Conservation (phyloP, 1,139 yeast genomes). For the Pichia sp. region DNA sequence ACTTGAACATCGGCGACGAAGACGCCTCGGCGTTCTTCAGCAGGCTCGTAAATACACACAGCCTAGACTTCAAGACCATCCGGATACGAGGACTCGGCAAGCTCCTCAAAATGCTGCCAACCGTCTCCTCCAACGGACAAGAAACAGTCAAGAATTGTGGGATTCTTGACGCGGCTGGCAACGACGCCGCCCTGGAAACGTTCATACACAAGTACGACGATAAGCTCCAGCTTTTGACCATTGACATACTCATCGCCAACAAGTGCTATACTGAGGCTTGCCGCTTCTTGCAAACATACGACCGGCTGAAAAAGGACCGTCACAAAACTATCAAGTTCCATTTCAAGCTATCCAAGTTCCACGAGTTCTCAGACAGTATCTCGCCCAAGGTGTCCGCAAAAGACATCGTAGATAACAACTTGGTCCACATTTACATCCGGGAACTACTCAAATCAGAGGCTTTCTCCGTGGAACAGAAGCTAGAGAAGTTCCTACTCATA, state of each 20-base stretch:
- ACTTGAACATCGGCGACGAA: conserved; percentile 10
- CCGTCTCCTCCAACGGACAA: conserved; percentile 7
- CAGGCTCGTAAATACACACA: neutral
- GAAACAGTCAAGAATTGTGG: conserved; percentile 17
- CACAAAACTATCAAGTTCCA: conserved; percentile 3
- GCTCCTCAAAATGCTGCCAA: conserved; percentile 11
- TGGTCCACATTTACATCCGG: conserved; percentile 11
- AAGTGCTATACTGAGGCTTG: conserved; percentile 10
- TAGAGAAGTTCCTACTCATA: conserved; percentile 12
- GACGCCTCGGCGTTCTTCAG: conserved; percentile 1
- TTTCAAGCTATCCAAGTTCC: conserved; percentile 12
- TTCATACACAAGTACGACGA: conserved; percentile 9
- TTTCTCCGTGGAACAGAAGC: conserved; percentile 5
- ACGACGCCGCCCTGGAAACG: neutral
- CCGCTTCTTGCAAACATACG: conserved; percentile 2
- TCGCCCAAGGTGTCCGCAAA: neutral
- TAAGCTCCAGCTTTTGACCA: conserved; percentile 13
- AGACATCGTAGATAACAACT: conserved; percentile 6
- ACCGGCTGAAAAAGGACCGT: neutral
- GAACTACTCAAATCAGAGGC: conserved; percentile 7
- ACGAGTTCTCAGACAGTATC: neutral
- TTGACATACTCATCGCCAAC: conserved; percentile 10
- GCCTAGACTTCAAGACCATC: conserved; percentile 5
- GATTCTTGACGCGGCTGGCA: conserved; percentile 2
- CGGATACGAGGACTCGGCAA: conserved; percentile 13